Evolutionary conservation across 2,329 filamentous ascomycete species (phyloP).

Genomic region (Coleophoma crateriformis): DNA sequence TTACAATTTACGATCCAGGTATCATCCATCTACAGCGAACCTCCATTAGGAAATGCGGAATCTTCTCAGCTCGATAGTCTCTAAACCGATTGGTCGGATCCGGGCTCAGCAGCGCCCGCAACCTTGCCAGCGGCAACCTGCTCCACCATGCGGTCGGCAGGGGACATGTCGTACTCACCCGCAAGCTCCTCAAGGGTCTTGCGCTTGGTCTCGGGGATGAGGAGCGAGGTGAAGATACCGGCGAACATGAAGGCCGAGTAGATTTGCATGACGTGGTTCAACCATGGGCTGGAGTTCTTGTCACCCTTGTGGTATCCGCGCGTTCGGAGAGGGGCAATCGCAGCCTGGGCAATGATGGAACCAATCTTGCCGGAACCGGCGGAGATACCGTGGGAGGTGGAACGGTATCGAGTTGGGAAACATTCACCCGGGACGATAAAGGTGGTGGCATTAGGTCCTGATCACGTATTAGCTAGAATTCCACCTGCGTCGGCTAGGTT

Average conservation of each 20-base stretch:
- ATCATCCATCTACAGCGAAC: no score
- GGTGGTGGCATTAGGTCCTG: constrained; percentile 29
- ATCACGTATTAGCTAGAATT: no score
- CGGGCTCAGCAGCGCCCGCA: no score
- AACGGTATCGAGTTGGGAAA: constrained; percentile 59
- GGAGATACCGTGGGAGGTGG: constrained; percentile 56
- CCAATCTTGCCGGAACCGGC: constrained; percentile 55
- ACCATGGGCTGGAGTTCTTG: constrained; percentile 42
- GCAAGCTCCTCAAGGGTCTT: constrained; percentile 67
- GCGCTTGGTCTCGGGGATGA: constrained; percentile 74
- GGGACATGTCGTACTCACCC: constrained; percentile 39
- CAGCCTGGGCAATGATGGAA: constrained; percentile 32
- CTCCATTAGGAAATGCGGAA: no score
- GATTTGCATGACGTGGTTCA: constrained; percentile 71
- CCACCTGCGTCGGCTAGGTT: no score
- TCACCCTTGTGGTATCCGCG: constrained; percentile 4
- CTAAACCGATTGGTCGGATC: no score
- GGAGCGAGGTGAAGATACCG: constrained; percentile 60
- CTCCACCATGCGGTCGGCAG: not conserved
- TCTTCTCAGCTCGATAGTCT: no score
- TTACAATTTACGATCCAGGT: no score
- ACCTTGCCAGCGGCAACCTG: not conserved
- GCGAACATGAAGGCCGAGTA: constrained; percentile 77
- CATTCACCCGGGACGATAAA: constrained; percentile 47
- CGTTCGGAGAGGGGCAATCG: constrained; percentile 34